Conservation (phyloP, 371 early-diverging fungal species). For the Apophysomyces elegans region DNA sequence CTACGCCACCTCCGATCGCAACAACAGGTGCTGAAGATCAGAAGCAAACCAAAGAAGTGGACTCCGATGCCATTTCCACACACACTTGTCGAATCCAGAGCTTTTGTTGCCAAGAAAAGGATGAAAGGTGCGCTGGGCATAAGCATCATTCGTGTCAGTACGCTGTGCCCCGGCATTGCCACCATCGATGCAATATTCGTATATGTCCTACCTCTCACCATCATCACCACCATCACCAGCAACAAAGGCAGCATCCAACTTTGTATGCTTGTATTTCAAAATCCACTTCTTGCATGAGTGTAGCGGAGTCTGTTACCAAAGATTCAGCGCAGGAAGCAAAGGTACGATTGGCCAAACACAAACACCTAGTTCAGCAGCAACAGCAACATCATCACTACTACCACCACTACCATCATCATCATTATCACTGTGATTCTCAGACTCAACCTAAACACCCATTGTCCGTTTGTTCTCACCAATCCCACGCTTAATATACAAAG, state of each 20-base stretch:
- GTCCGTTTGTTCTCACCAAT: background rate
- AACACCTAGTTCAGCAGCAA: background rate
- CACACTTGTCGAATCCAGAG: background rate
- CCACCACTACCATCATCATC: constrained; percentile 3
- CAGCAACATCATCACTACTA: background rate
- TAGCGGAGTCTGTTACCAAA: background rate
- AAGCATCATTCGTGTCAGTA: background rate
- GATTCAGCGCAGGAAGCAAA: constrained; percentile 7
- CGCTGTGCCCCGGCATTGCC: background rate
- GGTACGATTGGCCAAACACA: background rate
- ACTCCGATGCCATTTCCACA: background rate
- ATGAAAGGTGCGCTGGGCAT: background rate
- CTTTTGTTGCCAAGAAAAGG: background rate
- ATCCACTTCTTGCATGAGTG: background rate
- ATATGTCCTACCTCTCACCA: background rate
- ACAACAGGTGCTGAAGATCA: background rate
- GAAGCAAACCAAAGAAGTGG: background rate
- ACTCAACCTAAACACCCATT: background rate
- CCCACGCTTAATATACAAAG: background rate
- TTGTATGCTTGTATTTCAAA: background rate
- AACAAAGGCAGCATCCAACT: background rate
- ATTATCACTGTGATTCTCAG: constrained; percentile 4
- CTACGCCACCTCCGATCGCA: background rate
- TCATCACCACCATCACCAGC: background rate
- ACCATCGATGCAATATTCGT: background rate